Conservation (phyloP, 2,329 filamentous ascomycete genomes). For the Emergomyces orientalis region DNA sequence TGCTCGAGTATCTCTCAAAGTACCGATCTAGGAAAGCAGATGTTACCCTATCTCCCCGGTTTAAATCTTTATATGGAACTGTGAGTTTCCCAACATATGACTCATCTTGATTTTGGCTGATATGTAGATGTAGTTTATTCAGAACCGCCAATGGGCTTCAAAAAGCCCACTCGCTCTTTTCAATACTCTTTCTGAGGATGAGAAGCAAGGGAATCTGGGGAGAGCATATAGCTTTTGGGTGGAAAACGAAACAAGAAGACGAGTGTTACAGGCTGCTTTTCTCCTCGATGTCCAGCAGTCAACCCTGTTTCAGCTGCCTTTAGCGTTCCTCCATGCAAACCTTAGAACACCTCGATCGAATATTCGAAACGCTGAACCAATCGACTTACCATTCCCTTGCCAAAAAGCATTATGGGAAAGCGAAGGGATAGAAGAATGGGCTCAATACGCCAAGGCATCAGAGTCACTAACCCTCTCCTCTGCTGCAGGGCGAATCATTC, state of each 20-base stretch:
- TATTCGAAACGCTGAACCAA: slow-evolving; percentile 12
- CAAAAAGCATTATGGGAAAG: slow-evolving; percentile 26
- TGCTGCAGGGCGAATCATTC: slow-evolving; percentile 12
- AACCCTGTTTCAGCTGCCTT: slow-evolving; percentile 25
- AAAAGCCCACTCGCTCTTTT: slow-evolving; percentile 25
- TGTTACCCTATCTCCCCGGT: slow-evolving; percentile 26
- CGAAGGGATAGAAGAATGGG: slow-evolving; percentile 22
- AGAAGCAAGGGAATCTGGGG: slow-evolving; percentile 20
- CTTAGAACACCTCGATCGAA: slow-evolving; percentile 9
- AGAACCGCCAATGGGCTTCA: slow-evolving; percentile 23
- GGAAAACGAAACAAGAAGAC: slow-evolving; percentile 27
- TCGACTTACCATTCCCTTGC: slow-evolving; percentile 26
- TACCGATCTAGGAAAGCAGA: slow-evolving; percentile 26
- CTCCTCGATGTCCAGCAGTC: slow-evolving; percentile 28
- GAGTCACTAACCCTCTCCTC: slow-evolving; percentile 15
- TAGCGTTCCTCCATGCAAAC: slow-evolving; percentile 22
- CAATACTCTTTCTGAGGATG: slow-evolving; percentile 20
- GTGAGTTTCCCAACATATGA: slow-evolving; percentile 16
- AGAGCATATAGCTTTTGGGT: slow-evolving; percentile 28
- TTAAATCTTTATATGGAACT: slow-evolving; percentile 28
- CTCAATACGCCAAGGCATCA: slow-evolving; percentile 16
- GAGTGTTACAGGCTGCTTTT: slow-evolving; percentile 28
- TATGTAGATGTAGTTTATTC: slow-evolving; percentile 17
- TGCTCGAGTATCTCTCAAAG: slow-evolving; percentile 28
- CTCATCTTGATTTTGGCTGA: slow-evolving; percentile 8